Evolutionary conservation across 305 asterid species (phyloP), one percentile per base, ranked within the genome.

Genomic region (Salvia sclarea): DNA sequence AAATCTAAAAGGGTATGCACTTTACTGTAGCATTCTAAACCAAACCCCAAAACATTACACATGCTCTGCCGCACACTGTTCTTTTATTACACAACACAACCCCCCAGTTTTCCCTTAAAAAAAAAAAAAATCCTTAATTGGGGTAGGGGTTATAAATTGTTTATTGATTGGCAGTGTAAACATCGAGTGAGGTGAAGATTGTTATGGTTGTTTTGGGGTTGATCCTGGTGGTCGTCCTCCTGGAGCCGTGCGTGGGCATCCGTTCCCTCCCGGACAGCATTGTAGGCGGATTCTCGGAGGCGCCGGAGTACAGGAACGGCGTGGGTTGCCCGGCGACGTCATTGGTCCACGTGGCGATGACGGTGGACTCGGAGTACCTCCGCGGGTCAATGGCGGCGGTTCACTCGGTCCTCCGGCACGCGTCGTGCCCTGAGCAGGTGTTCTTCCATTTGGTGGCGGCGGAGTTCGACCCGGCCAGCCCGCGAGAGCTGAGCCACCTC

Each of bases 251-350:
- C 74, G 24, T 47, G 10, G 88, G 79, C 16, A 88, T 89, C 79
- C 96, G 96, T n/a, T 78, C 81, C 0, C 83, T 91, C 52, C 98
- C 96, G 14, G 58, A 49, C 56, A 24, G 25, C 61, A 5, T 17
- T 38, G 62, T 58, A 53, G 73, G 73, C 65, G 84, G 85, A 3
- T 91, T 87, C 80, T 49, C 77, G 8, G 98, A 89, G 60, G 96
- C 98, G 11, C 96, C 98, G 67, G 94, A 86, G 0, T 91, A 91
- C 71, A 81, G 94, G 0, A 89, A 91, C 86, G 92, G 95, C 64
- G 88, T 69, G 60, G 80, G 21, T 0, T 92, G 98, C 45, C 85
- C 81, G 58, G 2, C 54, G 53, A 60, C 81, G 70, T 53, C 77
- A 2, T 13, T 79, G 28, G 75, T 78, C 48, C 86, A 81, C 81